Percentiles rank a stretch among this genome's conserved stretches.
phyloP scores from a whole-genome alignment of 164 flowering plant genomes.

The Chimonanthus praecox region DNA sequence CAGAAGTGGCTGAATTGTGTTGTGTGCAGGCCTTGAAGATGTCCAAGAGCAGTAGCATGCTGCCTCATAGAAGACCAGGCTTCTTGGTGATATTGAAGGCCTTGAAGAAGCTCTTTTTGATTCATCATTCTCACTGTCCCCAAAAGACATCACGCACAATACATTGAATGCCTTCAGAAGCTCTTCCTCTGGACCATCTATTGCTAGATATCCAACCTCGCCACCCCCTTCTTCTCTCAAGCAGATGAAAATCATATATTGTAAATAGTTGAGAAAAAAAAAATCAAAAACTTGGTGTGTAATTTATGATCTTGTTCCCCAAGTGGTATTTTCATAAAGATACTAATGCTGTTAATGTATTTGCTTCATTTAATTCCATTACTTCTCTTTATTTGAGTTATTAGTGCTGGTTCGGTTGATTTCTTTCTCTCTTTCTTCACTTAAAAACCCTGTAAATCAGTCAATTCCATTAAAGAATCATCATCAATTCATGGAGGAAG shows the following conservation, averaged over 20 bases:
- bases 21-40: conserved; percentile 25
- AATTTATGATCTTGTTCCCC: not conserved
- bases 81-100: conserved; percentile 36
- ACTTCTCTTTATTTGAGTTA: not conserved
- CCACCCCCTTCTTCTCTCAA: too few relatives aligned
- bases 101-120: conserved; percentile 50
- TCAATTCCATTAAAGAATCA: not conserved
- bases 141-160: conserved; percentile 10
- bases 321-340: not conserved
- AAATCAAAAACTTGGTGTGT: not conserved
- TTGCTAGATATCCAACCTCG: too few relatives aligned
- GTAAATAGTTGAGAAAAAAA: not conserved
- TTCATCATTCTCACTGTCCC: conserved; percentile 25
- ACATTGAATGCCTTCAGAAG: not conserved
- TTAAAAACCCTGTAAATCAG: not conserved
- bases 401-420: not conserved
- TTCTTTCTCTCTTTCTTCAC: not conserved
- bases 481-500: not conserved
- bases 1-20: conserved; percentile 12
- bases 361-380: not conserved
- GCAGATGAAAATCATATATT: too few relatives aligned
- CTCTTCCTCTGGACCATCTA: not conserved
- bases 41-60: conserved; percentile 21
- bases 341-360: not conserved
- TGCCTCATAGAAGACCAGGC: conserved; percentile 25